Evolutionary conservation across 148 eudicot genomes (phyloP), one percentile per base, ranked within the genome.

Genomic region (Arctostaphylos glauca): DNA sequence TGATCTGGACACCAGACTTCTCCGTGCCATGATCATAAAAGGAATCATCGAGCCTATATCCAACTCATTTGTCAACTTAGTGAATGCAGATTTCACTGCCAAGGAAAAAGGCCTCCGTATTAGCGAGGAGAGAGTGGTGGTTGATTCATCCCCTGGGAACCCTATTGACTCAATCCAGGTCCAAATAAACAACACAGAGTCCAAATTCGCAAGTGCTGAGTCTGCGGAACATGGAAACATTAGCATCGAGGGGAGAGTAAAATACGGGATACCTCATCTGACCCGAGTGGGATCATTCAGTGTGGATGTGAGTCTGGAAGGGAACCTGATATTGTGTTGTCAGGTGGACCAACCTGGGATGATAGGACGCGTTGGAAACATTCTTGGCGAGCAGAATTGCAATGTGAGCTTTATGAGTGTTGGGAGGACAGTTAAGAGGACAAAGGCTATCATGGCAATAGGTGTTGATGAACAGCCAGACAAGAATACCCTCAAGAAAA

Each of bases 41-140:
- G 98, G 98, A 78, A 90, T 95, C 68, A 95, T 95, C 18, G 98
- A 95, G 83, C 98, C 98, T 9, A 94, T 95, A 62, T 95, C 98
- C n/a, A 84, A 86, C 87, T 87, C 91, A 79, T 83, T 84, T 74
- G 80, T 95, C 86, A 94, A 95, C 88, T 92, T 95, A 19, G 98
- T 95, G 60, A 95, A 95, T 81, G 98, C 97, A 4, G 97, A 95
- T 86, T 95, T 90, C 86, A 92, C 90, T 1, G 98, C 98, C 82
- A 95, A 95, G 84, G 88, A 90, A 60, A 95, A 91, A 85, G 98
- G 98, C 10, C 84, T 95, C 58, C 84, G 93, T 2, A 92, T 95
- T 43, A 92, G 90, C 23, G 98, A 95, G 86, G 98, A 95, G 81
- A 77, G 94, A 6, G 91, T 92, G 5, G 50, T 74, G 0, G 81